A percentile compares a stretch with the other conserved stretches of the same genome.
Conservation (phyloP, 176 grass and related monocot species). For the Elaeis guineensis region DNA sequence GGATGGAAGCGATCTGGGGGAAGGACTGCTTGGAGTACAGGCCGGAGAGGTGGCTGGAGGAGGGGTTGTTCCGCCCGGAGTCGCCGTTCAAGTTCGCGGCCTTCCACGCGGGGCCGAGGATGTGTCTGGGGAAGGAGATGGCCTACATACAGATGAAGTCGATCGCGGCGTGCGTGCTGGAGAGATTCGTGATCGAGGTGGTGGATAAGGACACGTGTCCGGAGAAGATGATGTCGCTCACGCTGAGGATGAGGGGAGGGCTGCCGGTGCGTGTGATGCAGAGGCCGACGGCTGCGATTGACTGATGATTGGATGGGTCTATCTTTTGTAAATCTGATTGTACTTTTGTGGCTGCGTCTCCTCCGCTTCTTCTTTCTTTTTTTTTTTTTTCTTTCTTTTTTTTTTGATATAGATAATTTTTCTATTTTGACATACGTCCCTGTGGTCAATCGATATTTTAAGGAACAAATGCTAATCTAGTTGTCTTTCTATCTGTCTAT, state of each 20-base stretch:
- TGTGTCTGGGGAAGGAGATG: constrained; percentile 15
- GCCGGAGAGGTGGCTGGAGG: constrained; percentile 9
- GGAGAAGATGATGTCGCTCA: not conserved
- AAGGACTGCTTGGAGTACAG: constrained; percentile 3
- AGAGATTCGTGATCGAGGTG: constrained; percentile 1
- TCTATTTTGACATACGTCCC: too few relatives aligned
- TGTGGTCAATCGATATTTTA: too few relatives aligned
- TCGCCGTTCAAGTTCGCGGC: not conserved
- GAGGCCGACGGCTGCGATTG: too few relatives aligned
- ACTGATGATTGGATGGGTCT: too few relatives aligned
- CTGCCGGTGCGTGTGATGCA: not conserved
- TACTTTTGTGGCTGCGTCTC: too few relatives aligned
- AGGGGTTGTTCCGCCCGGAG: constrained; percentile 1
- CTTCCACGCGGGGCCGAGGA: constrained; percentile 7
- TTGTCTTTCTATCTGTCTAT: too few relatives aligned
- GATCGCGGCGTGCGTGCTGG: not conserved
- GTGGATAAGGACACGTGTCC: not conserved
- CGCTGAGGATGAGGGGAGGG: not conserved
- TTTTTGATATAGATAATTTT: too few relatives aligned
- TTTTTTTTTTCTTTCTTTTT: too few relatives aligned
- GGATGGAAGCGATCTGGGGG: not conserved
- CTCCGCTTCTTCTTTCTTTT: too few relatives aligned
- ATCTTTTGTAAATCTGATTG: too few relatives aligned
- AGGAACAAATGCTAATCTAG: too few relatives aligned
- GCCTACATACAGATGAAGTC: constrained; percentile 17